These are phyloP conservation scores for Apiotrichum sp. DNA, from an alignment of 1,284 basidiomycete genomes.

Conservation along the genomic window DNA sequence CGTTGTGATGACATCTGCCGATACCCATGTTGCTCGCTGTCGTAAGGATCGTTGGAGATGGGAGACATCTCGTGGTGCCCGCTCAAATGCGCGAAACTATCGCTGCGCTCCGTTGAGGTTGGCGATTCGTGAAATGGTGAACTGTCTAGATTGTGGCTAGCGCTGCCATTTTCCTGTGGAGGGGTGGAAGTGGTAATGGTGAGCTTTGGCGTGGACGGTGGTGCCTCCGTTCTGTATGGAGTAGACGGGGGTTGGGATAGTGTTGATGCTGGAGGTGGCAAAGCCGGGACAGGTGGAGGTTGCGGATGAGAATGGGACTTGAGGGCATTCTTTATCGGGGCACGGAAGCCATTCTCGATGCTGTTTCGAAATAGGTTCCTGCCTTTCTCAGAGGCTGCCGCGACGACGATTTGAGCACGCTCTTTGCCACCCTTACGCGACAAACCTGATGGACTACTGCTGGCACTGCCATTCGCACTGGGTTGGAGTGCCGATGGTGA, in stretches of 20 bases:
- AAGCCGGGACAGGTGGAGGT: neutral
- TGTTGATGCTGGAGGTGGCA: neutral
- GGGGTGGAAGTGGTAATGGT: neutral
- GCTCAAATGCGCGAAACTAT: neutral
- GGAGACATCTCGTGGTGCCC: neutral
- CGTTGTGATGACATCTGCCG: conserved; percentile 27
- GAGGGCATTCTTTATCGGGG: neutral
- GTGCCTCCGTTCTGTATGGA: neutral
- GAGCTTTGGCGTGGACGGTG: neutral
- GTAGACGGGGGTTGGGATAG: neutral
- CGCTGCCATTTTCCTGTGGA: neutral
- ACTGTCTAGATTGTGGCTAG: neutral
- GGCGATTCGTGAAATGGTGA: neutral
- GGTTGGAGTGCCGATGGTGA: neutral
- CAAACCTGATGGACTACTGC: neutral
- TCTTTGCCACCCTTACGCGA: conserved; percentile 31
- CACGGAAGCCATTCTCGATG: conserved; percentile 7
- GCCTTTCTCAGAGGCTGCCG: conserved; percentile 25
- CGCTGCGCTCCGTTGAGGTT: neutral
- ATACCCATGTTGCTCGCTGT: neutral
- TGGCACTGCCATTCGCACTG: neutral
- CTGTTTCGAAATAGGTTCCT: conserved; percentile 9
- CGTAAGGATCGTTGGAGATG: neutral
- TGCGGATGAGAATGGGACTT: neutral
- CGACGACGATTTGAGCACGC: conserved; percentile 29